Conservation (phyloP, 2,329 filamentous ascomycete genomes). For the Herpotrichia juniperi region DNA sequence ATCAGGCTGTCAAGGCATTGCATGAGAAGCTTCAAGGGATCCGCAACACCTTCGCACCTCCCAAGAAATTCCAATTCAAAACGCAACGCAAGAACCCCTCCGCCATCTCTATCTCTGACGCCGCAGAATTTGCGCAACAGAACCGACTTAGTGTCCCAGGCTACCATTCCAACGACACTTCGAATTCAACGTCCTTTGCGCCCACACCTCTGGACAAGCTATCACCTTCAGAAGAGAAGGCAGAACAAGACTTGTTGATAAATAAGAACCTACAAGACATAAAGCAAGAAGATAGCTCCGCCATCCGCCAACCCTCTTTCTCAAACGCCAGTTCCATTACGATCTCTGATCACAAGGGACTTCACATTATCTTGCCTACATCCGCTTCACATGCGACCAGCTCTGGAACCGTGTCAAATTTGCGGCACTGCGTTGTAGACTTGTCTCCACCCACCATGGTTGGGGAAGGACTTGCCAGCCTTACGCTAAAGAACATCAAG, state of each 20-base stretch:
- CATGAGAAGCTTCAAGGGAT: slow-evolving; percentile 78
- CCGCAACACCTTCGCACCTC: slow-evolving; percentile 71
- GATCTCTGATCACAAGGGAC: slow-evolving; percentile 69
- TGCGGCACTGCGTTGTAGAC: slow-evolving; percentile 77
- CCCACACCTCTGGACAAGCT: slow-evolving; percentile 47
- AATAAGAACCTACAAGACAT: slow-evolving; percentile 11
- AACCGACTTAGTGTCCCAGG: slow-evolving; percentile 52
- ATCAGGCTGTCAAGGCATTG: slow-evolving; percentile 77
- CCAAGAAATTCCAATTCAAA: slow-evolving; percentile 85
- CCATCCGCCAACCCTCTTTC: slow-evolving; percentile 59
- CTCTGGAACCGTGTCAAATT: slow-evolving; percentile 73
- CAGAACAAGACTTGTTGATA: slow-evolving; percentile 22
- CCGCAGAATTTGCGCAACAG: slow-evolving; percentile 60
- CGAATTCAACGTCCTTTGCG: slow-evolving; percentile 49
- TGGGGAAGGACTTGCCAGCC: slow-evolving; percentile 66
- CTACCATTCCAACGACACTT: slow-evolving; percentile 41
- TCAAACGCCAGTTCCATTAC: slow-evolving; percentile 63
- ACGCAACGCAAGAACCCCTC: slow-evolving; percentile 58
- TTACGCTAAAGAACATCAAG: slow-evolving; percentile 72
- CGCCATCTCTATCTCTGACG: slow-evolving; percentile 62
- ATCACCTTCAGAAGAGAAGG: slow-evolving; percentile 41
- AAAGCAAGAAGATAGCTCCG: slow-evolving; percentile 15
- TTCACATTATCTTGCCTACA: slow-evolving; percentile 78
- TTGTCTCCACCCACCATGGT: slow-evolving; percentile 68
- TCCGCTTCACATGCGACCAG: slow-evolving; percentile 74